Evolutionary conservation across 768 basidiomycete genomes (phyloP).

Genomic region (Tylopilus plumbeoviolaceoides): DNA sequence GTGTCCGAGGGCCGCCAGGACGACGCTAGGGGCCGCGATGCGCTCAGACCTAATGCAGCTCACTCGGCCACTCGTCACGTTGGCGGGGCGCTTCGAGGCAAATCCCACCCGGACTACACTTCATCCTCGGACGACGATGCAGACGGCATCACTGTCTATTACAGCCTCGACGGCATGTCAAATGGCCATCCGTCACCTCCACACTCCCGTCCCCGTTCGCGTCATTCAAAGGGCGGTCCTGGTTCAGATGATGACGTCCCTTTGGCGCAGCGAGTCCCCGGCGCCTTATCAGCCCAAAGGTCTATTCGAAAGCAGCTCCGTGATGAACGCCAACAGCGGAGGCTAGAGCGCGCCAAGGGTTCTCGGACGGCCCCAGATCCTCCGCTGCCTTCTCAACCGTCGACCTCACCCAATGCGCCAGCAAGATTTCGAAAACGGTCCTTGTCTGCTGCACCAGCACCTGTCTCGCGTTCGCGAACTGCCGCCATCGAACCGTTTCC

Average conservation of each 20-base stretch:
- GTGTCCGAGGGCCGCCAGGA: slow-evolving; percentile 13
- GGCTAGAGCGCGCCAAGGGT: slow-evolving; percentile 41
- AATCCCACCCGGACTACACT: slow-evolving; percentile 28
- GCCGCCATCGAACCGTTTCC: slow-evolving; percentile 39
- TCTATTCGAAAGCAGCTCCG: slow-evolving; percentile 70
- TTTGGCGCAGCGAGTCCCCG: slow-evolving; percentile 77
- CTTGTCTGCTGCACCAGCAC: slow-evolving; percentile 23
- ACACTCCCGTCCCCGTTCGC: slow-evolving; percentile 21
- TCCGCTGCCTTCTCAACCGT: slow-evolving; percentile 14
- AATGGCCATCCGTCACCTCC: slow-evolving; percentile 20
- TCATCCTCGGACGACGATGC: slow-evolving; percentile 45
- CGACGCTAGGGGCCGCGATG: slow-evolving; percentile 7
- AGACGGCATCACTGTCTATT: slow-evolving; percentile 39
- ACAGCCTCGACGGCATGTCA: slow-evolving; percentile 38
- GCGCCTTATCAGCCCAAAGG: slow-evolving; percentile 77
- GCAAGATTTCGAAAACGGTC: slow-evolving; percentile 36
- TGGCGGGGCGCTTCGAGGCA: slow-evolving; percentile 32
- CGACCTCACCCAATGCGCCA: slow-evolving; percentile 33
- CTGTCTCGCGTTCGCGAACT: slow-evolving; percentile 28
- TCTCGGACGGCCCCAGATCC: slow-evolving; percentile 19
- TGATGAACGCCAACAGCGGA: slow-evolving; percentile 60
- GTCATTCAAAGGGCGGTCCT: slow-evolving; percentile 20
- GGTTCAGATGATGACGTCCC: slow-evolving; percentile 77
- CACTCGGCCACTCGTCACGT: slow-evolving; percentile 16
- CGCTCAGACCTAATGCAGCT: slow-evolving; percentile 10